phyloP scores from a whole-genome alignment of 805 yeast species.

The Lachancea waltii region DNA sequence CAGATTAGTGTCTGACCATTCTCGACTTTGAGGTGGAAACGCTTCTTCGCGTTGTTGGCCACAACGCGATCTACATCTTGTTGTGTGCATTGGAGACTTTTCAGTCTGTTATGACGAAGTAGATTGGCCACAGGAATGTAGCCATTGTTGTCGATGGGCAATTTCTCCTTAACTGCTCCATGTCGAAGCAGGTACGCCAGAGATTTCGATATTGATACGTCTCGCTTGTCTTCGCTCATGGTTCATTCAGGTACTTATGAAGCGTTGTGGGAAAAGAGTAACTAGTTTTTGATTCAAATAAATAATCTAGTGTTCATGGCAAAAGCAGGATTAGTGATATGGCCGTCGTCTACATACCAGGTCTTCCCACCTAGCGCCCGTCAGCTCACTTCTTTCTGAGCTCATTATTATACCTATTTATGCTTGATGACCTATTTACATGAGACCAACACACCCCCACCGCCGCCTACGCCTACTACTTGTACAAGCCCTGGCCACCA shows the following conservation, averaged over 20 bases:
- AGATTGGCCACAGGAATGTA: conserved; percentile 51
- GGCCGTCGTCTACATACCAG: too few species aligned
- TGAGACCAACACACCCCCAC: background rate
- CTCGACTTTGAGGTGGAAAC: conserved; percentile 48
- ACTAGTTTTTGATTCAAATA: too few species aligned
- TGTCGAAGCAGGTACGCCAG: conserved; percentile 79
- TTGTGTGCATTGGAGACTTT: conserved; percentile 45
- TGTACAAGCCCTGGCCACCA: conserved; percentile 33
- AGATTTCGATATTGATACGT: conserved; percentile 58
- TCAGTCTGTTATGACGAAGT: conserved; percentile 51
- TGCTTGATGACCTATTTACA: conserved; percentile 1
- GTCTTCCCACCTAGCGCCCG: too few species aligned
- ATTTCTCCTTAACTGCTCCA: conserved; percentile 63
- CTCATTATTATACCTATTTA: too few species aligned
- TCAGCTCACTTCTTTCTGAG: too few species aligned
- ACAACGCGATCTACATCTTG: conserved; percentile 61
- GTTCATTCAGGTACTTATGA: conserved; percentile 1
- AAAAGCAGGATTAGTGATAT: too few species aligned
- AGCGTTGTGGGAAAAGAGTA: too few species aligned
- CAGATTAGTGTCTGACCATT: conserved; percentile 42
- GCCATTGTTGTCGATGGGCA: conserved; percentile 62
- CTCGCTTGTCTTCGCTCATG: conserved; percentile 33
- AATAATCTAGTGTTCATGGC: too few species aligned
- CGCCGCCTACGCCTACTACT: conserved; percentile 4
- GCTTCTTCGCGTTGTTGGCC: conserved; percentile 55